Evolutionary conservation across 352 stramenopile genomes (phyloP).

Genomic region (Pythium phragmiticola): DNA sequence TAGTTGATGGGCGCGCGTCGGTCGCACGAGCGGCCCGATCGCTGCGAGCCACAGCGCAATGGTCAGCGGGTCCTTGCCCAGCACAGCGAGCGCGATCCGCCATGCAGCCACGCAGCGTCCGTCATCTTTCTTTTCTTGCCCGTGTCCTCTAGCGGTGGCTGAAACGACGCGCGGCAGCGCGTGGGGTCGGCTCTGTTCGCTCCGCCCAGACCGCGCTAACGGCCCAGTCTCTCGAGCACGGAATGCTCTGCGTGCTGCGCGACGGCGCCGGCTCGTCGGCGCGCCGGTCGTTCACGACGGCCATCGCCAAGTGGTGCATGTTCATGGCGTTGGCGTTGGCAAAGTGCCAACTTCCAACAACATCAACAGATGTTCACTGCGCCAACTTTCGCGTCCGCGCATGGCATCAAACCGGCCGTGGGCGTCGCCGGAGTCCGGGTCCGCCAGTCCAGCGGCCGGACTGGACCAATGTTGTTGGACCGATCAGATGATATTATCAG

Average conservation of each 20-base stretch:
- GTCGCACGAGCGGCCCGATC: neutral
- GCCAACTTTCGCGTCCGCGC: too few relatives aligned
- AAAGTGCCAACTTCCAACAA: too few relatives aligned
- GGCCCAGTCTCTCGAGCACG: neutral
- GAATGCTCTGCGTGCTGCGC: neutral
- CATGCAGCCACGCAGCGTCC: neutral
- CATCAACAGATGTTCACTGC: too few relatives aligned
- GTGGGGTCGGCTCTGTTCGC: neutral
- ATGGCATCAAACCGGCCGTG: too few relatives aligned
- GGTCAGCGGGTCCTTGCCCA: conserved; percentile 6
- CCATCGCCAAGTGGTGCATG: conserved; percentile 3
- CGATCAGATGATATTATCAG: neutral
- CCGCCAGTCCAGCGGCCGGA: too few relatives aligned
- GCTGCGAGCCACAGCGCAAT: neutral
- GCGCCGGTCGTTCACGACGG: neutral
- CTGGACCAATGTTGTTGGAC: too few relatives aligned
- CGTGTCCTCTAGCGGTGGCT: neutral
- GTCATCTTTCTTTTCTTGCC: neutral
- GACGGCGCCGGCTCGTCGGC: neutral
- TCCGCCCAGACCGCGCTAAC: neutral
- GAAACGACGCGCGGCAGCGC: neutral
- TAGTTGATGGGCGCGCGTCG: neutral
- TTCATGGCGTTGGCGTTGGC: neutral
- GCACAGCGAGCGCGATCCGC: neutral
- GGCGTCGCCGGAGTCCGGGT: too few relatives aligned